Evolutionary conservation across 805 yeast genomes (phyloP).

Genomic region (Danielia reshetovae): DNA sequence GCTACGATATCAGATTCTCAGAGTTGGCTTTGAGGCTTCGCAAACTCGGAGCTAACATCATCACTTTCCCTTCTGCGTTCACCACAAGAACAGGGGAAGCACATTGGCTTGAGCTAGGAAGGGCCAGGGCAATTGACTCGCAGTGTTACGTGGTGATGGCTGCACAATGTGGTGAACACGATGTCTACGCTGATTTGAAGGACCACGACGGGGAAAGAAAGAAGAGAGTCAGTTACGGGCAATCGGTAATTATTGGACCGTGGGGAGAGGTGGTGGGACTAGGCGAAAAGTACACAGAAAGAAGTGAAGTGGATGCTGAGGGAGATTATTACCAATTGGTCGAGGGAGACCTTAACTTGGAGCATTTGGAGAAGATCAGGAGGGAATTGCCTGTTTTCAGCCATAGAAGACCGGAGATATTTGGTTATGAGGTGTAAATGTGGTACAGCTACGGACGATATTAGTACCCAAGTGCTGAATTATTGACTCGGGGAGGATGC

Average conservation of each 20-base stretch:
- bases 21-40: slow-evolving; percentile 64
- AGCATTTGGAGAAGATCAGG: slow-evolving; percentile 48
- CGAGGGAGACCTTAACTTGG: slow-evolving; percentile 64
- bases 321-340: slow-evolving; percentile 42
- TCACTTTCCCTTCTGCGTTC: slow-evolving; percentile 89
- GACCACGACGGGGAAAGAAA: slow-evolving; percentile 14
- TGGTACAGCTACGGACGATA: too few relatives aligned
- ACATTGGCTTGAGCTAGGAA: slow-evolving; percentile 81
- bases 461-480: too few relatives aligned
- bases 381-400: slow-evolving; percentile 71
- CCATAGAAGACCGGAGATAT: slow-evolving; percentile 65
- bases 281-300: slow-evolving; percentile 27
- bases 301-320: slow-evolving; percentile 20
- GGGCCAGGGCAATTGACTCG: slow-evolving; percentile 83
- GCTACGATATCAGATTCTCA: slow-evolving; percentile 87
- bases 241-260: slow-evolving; percentile 83
- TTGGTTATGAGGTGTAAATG: slow-evolving; percentile 36
- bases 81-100: slow-evolving; percentile 87
- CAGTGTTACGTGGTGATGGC: slow-evolving; percentile 88
- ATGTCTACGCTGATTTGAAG: slow-evolving; percentile 39
- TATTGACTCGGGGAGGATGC: too few relatives aligned
- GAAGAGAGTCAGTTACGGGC: slow-evolving; percentile 78
- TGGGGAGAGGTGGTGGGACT: slow-evolving; percentile 79
- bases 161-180: slow-evolving; percentile 80
- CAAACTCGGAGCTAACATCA: slow-evolving; percentile 65